These are phyloP conservation scores for Centrapalus pauciflorus DNA, from an alignment of 129 eudicot genomes.

Conservation along the genomic window DNA sequence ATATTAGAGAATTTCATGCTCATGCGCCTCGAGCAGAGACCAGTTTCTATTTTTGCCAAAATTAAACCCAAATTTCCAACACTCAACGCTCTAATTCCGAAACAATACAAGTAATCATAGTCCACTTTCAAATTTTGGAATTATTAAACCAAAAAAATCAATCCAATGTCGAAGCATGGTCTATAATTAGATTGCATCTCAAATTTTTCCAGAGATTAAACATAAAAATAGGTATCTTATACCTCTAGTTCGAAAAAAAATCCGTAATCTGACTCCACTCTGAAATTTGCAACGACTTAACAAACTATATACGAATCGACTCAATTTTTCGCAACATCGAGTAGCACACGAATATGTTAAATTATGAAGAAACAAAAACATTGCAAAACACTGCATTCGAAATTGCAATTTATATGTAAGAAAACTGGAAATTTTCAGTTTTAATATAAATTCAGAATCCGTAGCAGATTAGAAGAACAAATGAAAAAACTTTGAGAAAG, in stretches of 20 bases:
- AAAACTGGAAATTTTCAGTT: not conserved
- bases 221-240: not conserved
- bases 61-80: not conserved
- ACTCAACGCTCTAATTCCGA: not conserved
- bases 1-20: not conserved
- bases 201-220: not conserved
- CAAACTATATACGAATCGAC: not conserved
- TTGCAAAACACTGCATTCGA: too few species aligned
- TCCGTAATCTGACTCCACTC: not conserved
- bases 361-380: not conserved
- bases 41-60: not conserved
- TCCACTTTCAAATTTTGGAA: not conserved
- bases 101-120: not conserved
- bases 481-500: not conserved
- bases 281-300: not conserved
- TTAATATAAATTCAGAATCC: not conserved
- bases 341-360: not conserved
- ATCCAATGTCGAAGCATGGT: too few species aligned
- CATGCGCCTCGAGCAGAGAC: not conserved
- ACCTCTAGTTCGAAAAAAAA: not conserved
- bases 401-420: too few species aligned
- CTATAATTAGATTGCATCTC: too few species aligned
- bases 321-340: not conserved
- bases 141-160: too few species aligned
- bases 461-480: not conserved